Base-by-base conservation (phyloP, 352 stramenopile genomes). In the Phytophthora foliorum region DNA sequence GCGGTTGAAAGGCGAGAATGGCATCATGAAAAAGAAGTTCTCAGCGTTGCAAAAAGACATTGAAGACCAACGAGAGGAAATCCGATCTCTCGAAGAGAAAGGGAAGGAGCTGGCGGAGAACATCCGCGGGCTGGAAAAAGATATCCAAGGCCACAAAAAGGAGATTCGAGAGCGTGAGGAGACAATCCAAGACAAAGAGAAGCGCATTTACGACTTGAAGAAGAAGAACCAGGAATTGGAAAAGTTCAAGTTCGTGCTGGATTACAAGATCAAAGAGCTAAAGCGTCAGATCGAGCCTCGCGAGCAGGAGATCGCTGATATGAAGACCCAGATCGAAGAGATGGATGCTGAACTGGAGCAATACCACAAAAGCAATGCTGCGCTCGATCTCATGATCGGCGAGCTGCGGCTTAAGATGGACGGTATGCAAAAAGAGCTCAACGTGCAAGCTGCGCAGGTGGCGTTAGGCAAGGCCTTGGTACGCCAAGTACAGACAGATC, bases 161-260 rank as follows among this genome's bases (percentile, higher is more conserved):
- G 90, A 98, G 67, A 98, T 98, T 44, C 90, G 91, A 36, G 89
- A 95, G 58, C 89, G 94, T 9, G 95, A 98, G 66, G 92, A 98
- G 68, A 98, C 91, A 16, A 98, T 98, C 32, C 90, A 97, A 67
- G 95, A 98, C 76, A 98, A 98, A 67, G 95, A 98, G 57, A 98
- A 98, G 67, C 91, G 93, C 46, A 99, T 99, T 54, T 98, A 98
- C 71, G 96, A 98, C 44, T 66, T 98, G 16, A 98, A 99, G 75
- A 99, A 98, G 83, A 98, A 98, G 72, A 99, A 99, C 69, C 93
- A 98, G 65, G 94, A 99, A 74, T 78, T 99, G 21, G 95, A 98
- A 46, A 98, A 99, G 75, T 99, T 98, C 77, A 99, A 99, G 72
- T 99, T 98, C 55, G 94, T 98, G 39, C 69, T 99, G 27, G 95